These are phyloP conservation scores for Nyctanthes arbortristis DNA, from an alignment of 257 asterid genomes.

Conservation along the genomic window DNA sequence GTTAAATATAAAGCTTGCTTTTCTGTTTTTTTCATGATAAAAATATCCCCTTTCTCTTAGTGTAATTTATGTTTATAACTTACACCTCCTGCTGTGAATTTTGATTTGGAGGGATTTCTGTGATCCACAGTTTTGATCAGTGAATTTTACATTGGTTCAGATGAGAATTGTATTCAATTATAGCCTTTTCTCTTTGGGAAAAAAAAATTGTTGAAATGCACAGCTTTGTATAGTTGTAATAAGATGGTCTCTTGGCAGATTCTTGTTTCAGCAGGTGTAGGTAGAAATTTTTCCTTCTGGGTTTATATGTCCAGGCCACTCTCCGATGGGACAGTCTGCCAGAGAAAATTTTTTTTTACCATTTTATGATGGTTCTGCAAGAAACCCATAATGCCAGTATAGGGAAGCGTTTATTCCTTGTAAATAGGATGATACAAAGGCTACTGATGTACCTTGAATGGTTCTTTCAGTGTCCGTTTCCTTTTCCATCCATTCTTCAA, in stretches of 20 bases:
- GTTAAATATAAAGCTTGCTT: not conserved
- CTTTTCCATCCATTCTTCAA: too few species aligned
- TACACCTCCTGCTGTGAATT: slow-evolving; percentile 35
- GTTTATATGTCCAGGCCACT: not conserved
- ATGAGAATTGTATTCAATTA: slow-evolving; percentile 10
- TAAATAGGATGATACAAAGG: too few species aligned
- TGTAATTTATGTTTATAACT: slow-evolving; percentile 21
- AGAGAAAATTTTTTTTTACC: not conserved
- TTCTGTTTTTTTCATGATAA: slow-evolving; percentile 13
- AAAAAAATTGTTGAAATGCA: not conserved
- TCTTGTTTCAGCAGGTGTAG: not conserved
- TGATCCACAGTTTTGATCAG: slow-evolving; percentile 28
- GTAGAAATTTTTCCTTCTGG: not conserved
- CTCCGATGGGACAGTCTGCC: not conserved
- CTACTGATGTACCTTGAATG: too few species aligned
- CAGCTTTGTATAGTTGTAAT: slow-evolving; percentile 11
- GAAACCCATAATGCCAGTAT: too few species aligned
- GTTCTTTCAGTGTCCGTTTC: too few species aligned
- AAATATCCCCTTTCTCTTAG: slow-evolving; percentile 12
- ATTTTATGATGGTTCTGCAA: not conserved
- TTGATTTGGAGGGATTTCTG: slow-evolving; percentile 35
- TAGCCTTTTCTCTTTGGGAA: slow-evolving; percentile 6
- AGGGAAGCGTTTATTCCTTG: too few species aligned
- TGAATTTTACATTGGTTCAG: slow-evolving; percentile 34
- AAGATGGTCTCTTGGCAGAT: not conserved